Percentiles rank a stretch among this genome's conserved stretches.
These are phyloP conservation scores for Pseudogymnoascus sp. DNA, from an alignment of 2,329 filamentous ascomycete species.

Conservation along the genomic window DNA sequence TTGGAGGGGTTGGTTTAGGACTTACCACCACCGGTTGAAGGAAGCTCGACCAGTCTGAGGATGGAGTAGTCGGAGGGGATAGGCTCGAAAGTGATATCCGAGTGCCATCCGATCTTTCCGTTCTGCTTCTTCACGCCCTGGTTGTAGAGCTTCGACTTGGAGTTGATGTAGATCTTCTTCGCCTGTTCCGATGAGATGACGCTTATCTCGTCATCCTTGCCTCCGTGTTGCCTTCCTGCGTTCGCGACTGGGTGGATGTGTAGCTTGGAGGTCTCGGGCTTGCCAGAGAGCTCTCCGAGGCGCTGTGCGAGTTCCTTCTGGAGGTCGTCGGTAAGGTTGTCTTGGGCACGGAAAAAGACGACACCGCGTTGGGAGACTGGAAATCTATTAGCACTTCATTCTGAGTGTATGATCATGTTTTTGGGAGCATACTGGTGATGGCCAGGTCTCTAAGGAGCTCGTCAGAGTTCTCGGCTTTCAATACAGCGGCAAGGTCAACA, in stretches of 20 bases:
- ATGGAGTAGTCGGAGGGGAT: constrained; percentile 55
- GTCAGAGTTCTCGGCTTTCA: constrained; percentile 39
- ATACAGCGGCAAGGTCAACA: constrained; percentile 37
- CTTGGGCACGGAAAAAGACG: constrained; percentile 60
- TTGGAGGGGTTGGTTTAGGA: constrained; percentile 27
- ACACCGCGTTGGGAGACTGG: constrained; percentile 60
- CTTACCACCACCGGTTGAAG: constrained; percentile 26
- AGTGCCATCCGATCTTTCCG: constrained; percentile 46
- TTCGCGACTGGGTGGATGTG: constrained; percentile 54
- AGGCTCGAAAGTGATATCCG: constrained; percentile 58
- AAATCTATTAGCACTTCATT: constrained; percentile 7
- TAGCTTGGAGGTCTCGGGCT: constrained; percentile 45
- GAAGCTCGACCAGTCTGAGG: constrained; percentile 22
- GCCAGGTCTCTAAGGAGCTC: constrained; percentile 41
- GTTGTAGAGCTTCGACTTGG: constrained; percentile 26
- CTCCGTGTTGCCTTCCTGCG: constrained; percentile 43
- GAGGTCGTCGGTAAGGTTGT: constrained; percentile 50
- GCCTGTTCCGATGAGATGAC: constrained; percentile 51
- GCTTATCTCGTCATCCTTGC: constrained; percentile 52
- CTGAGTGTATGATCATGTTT: background rate
- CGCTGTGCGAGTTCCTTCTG: constrained; percentile 58
- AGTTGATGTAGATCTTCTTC: constrained; percentile 39
- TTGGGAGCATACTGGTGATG: constrained; percentile 31
- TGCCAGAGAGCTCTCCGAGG: constrained; percentile 50
- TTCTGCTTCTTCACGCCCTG: constrained; percentile 37